Base-by-base conservation (phyloP, 305 asterid species). In the Plantago lanceolata region DNA sequence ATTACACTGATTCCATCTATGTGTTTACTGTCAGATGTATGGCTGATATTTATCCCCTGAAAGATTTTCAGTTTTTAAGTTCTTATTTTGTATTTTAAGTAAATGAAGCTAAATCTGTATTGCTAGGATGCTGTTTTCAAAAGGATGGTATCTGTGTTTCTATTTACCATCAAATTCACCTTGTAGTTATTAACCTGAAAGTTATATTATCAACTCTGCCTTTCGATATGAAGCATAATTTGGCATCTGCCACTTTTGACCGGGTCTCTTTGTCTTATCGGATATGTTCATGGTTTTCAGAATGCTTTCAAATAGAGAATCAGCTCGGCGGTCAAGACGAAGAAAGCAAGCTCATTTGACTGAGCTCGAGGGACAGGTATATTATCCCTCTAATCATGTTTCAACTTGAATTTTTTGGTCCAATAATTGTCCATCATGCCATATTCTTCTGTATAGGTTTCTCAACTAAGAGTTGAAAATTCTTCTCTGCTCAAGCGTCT, bases 291-390 rank as follows among this genome's bases (percentile, higher is more conserved):
- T 54, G 37, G 57, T 81, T 66, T 49, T 49, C 88, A 93, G 99
- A 79, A 93, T 93, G 99, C 95, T 93, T 71, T 93, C 99, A 54
- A 93, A 93, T 73, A 79, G 99, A 84, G 99, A 93, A 77, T 93
- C 99, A 68, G 99, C 99, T 79, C 84, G 97, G 17, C 97, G 97
- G 63, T 93, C 99, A 49, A 88, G 99, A 75, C 79, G 97, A 76
- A 84, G 99, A 79, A 94, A 94, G 79, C 99, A 90, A 76, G 96
- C 96, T 64, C 99, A 94, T 82, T 76, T 88, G 79, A 83, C 96
- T 26, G 99, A 94, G 70, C 94, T 94, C 9, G 99, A 94, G 83
- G 84, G 95, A 26, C 95, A 94, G 90, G 99, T 79, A 70, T 61
- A 29, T 68, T 19, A 62, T 66, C 67, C 31, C 49, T 49, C 44